Evolutionary conservation across 352 stramenopile genomes (phyloP).

Genomic region (Peronospora belbahrii): DNA sequence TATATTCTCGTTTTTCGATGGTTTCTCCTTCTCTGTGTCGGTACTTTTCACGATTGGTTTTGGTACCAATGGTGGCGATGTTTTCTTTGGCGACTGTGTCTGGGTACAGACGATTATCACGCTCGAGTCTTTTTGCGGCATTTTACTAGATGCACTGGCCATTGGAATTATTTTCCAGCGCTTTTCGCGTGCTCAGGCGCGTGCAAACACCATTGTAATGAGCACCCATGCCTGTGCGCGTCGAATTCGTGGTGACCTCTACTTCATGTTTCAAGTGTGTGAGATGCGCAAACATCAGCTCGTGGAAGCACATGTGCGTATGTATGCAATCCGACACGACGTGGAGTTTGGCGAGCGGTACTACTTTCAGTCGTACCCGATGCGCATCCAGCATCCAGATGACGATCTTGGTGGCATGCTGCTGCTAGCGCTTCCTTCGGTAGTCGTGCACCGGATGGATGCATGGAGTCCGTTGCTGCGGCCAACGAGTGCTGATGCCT

Average conservation of each 20-base stretch:
- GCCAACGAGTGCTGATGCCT: constrained; percentile 40
- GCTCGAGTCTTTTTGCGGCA: constrained; percentile 79
- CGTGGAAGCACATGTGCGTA: constrained; percentile 90
- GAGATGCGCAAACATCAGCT: constrained; percentile 92
- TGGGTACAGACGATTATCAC: constrained; percentile 91
- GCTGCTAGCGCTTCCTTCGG: constrained; percentile 82
- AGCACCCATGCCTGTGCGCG: constrained; percentile 88
- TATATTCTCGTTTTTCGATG: constrained; percentile 62
- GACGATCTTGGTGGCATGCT: constrained; percentile 89
- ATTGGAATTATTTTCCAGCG: constrained; percentile 94
- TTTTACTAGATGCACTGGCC: constrained; percentile 89
- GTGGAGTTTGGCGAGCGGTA: constrained; percentile 57
- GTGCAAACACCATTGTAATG: constrained; percentile 91
- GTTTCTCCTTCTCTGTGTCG: constrained; percentile 76
- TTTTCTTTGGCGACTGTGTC: constrained; percentile 89
- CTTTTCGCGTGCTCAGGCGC: constrained; percentile 85
- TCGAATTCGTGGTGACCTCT: constrained; percentile 82
- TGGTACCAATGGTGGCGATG: constrained; percentile 62
- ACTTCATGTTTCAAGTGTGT: constrained; percentile 91
- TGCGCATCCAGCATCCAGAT: constrained; percentile 91
- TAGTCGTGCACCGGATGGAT: constrained; percentile 92
- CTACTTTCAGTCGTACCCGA: constrained; percentile 90
- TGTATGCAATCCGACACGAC: constrained; percentile 88
- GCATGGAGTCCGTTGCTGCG: constrained; percentile 85
- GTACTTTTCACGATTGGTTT: constrained; percentile 80